Percentiles rank a stretch among this genome's conserved stretches.
Conservation (phyloP, 768 basidiomycete species). For the Boletellus emodensis region DNA sequence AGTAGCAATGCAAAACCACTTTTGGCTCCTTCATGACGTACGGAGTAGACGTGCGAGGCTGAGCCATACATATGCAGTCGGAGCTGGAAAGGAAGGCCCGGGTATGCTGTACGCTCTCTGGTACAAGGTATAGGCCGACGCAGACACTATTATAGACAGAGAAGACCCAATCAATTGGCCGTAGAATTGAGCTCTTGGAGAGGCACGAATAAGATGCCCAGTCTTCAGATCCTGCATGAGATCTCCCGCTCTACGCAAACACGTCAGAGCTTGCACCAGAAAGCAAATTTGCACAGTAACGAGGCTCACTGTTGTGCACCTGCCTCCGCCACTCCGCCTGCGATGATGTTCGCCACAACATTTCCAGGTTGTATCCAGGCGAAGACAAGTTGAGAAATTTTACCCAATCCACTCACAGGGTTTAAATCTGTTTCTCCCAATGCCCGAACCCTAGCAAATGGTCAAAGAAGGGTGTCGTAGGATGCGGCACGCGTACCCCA, state of each 20-base stretch:
- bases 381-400: constrained; percentile 91
- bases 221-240: constrained; percentile 99
- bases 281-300: background rate
- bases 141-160: constrained; percentile 83
- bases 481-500: constrained; percentile 57
- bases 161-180: constrained; percentile 90
- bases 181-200: constrained; percentile 91
- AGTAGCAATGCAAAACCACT: background rate
- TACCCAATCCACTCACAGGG: constrained; percentile 89
- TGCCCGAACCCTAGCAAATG: constrained; percentile 68
- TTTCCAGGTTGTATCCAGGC: constrained; percentile 94
- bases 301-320: constrained; percentile 80
- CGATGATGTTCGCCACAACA: constrained; percentile 96
- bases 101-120: constrained; percentile 85
- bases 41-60: constrained; percentile 71
- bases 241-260: constrained; percentile 72
- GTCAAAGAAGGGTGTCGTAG: constrained; percentile 5
- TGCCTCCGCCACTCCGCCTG: constrained; percentile 94
- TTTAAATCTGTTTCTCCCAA: constrained; percentile 95
- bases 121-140: constrained; percentile 85
- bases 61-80: constrained; percentile 93
- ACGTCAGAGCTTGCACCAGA: background rate
- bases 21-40: constrained; percentile 34
- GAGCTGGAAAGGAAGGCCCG: constrained; percentile 92
- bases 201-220: constrained; percentile 87